Conservation (phyloP, 768 basidiomycete species). For the Pleurotus tuber-regium region DNA sequence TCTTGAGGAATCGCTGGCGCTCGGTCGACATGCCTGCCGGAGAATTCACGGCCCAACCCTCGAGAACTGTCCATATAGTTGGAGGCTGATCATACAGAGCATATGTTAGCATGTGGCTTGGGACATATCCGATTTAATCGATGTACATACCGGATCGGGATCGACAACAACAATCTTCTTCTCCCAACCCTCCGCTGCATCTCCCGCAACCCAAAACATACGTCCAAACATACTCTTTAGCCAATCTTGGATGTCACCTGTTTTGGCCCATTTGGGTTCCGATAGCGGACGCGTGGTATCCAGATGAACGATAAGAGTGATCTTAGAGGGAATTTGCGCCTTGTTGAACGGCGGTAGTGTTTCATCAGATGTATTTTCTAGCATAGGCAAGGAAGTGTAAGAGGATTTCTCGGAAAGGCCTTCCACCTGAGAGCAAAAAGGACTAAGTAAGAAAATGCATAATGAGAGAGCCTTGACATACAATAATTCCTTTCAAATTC, state of each 20-base stretch:
- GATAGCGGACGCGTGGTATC: slow-evolving; percentile 88
- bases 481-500: slow-evolving; percentile 68
- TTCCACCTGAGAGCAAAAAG: slow-evolving; percentile 55
- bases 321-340: slow-evolving; percentile 45
- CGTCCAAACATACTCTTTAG: slow-evolving; percentile 82
- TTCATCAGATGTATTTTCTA: slow-evolving; percentile 48
- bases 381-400: slow-evolving; percentile 57
- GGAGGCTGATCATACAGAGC: too few relatives aligned
- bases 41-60: slow-evolving; percentile 87
- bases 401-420: slow-evolving; percentile 67
- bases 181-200: slow-evolving; percentile 89
- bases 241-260: slow-evolving; percentile 95
- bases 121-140: background rate
- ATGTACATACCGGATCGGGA: slow-evolving; percentile 83
- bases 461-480: slow-evolving; percentile 34
- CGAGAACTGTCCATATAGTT: slow-evolving; percentile 87
- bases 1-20: slow-evolving; percentile 85
- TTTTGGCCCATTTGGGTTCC: slow-evolving; percentile 96
- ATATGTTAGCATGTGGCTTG: slow-evolving; percentile 7
- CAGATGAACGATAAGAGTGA: slow-evolving; percentile 74
- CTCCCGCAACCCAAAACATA: slow-evolving; percentile 84
- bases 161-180: slow-evolving; percentile 90
- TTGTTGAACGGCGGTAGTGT: slow-evolving; percentile 76
- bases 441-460: slow-evolving; percentile 10
- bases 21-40: slow-evolving; percentile 71